phyloP scores from a whole-genome alignment of 805 yeast species.

The Tetrapisispora nanseiensis region DNA sequence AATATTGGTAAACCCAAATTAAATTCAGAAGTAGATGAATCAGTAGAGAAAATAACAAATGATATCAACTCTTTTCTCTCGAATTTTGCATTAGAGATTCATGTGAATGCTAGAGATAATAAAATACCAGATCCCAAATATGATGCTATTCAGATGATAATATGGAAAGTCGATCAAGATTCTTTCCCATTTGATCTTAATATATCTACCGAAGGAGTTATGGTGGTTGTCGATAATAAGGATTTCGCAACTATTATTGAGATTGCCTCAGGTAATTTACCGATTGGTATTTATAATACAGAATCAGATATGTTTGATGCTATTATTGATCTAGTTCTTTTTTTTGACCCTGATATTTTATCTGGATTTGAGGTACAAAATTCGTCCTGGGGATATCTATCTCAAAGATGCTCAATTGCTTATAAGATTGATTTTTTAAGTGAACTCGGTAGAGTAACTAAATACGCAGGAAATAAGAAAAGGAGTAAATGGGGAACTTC shows the following conservation, averaged over 20 bases:
- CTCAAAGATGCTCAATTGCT: conserved; percentile 46
- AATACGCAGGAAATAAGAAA: conserved; percentile 40
- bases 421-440: conserved; percentile 46
- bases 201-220: conserved; percentile 32
- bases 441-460: conserved; percentile 50
- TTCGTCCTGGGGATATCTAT: conserved; percentile 81
- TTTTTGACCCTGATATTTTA: conserved; percentile 78
- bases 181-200: conserved; percentile 28
- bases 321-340: conserved; percentile 45
- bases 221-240: conserved; percentile 13
- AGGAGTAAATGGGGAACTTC: conserved; percentile 75
- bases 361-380: conserved; percentile 78
- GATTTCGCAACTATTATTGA: conserved; percentile 6
- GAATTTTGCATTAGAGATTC: conserved; percentile 59
- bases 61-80: conserved; percentile 40
- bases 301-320: conserved; percentile 53
- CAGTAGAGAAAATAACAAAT: conserved; percentile 29
- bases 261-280: conserved; percentile 14
- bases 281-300: conserved; percentile 35
- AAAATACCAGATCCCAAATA: conserved; percentile 52
- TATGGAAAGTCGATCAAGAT: conserved; percentile 52
- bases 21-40: conserved; percentile 5
- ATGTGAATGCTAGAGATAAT: conserved; percentile 43
- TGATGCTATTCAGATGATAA: conserved; percentile 51
- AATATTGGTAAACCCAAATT: conserved; percentile 14